phyloP scores from a whole-genome alignment of 257 asterid species.

The Ilex asprella region DNA sequence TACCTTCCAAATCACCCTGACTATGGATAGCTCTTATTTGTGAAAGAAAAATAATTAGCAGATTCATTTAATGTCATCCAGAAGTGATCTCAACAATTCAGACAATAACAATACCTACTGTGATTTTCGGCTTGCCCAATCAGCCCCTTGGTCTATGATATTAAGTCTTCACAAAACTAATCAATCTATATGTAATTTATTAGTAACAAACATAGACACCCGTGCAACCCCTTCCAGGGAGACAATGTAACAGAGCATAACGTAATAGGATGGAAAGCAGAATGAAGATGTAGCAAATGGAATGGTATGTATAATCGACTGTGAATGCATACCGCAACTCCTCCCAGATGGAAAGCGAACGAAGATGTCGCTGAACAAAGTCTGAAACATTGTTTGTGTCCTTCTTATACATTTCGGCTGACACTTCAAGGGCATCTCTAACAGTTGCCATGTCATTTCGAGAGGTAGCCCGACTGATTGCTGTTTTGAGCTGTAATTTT shows the following conservation, averaged over 20 bases:
- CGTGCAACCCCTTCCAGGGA: background rate
- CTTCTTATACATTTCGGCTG: conserved; percentile 89
- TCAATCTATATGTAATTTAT: no score
- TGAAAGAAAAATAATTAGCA: no score
- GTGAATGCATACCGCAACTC: conserved; percentile 66
- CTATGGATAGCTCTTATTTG: no score
- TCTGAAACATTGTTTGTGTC: conserved; percentile 76
- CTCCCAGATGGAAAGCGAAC: conserved; percentile 88
- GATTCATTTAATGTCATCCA: no score
- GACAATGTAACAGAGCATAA: background rate
- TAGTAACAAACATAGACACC: background rate
- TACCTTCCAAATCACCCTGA: no score
- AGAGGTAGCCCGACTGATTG: conserved; percentile 73
- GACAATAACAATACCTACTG: no score
- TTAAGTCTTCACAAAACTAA: no score
- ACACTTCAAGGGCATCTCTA: conserved; percentile 97
- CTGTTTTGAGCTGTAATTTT: conserved; percentile 75
- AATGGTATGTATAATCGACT: background rate
- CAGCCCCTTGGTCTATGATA: no score
- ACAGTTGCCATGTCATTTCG: conserved; percentile 95
- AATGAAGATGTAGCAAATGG: background rate
- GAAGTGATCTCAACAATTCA: no score
- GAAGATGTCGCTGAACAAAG: conserved; percentile 85
- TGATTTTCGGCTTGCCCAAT: no score
- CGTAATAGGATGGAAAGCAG: background rate